A percentile compares a stretch with the other conserved stretches of the same genome.
phyloP scores from a whole-genome alignment of 768 basidiomycete genomes.

The Pisolithus albus region DNA sequence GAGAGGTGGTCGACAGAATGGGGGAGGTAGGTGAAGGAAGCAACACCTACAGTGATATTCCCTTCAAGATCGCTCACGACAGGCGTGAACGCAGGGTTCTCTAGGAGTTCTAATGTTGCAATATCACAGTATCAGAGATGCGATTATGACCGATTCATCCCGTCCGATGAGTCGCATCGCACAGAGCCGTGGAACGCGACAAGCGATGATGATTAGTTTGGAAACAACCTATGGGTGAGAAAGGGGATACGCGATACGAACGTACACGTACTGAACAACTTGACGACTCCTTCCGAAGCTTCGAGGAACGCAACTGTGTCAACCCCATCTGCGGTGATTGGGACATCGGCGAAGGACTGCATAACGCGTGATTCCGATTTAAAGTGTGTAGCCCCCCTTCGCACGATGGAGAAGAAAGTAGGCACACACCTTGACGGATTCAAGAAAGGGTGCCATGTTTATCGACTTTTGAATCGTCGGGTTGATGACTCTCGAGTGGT shows the following conservation, averaged over 20 bases:
- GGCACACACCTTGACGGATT: no score
- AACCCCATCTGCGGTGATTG: conserved; percentile 78
- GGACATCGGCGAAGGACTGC: conserved; percentile 92
- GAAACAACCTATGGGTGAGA: no score
- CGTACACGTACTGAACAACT: conserved; percentile 69
- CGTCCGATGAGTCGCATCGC: conserved; percentile 1
- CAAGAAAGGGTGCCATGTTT: no score
- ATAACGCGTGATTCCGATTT: no score
- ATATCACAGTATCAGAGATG: neutral
- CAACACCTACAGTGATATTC: conserved; percentile 74
- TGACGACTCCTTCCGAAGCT: conserved; percentile 81
- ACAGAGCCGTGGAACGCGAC: neutral
- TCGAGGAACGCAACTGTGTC: conserved; percentile 85
- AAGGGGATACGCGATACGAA: no score
- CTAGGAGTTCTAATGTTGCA: conserved; percentile 16
- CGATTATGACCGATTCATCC: neutral
- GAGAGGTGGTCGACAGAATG: neutral
- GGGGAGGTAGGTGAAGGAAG: neutral
- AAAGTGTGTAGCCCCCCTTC: no score
- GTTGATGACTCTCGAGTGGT: no score
- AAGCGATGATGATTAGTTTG: neutral
- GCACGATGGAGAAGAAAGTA: no score
- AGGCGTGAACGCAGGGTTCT: conserved; percentile 55
- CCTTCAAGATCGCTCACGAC: conserved; percentile 86
- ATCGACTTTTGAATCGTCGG: no score